Percentiles rank a stretch among this genome's conserved stretches.
phyloP scores from a whole-genome alignment of 1,139 yeast species.

The Geotrichum restrictum region DNA sequence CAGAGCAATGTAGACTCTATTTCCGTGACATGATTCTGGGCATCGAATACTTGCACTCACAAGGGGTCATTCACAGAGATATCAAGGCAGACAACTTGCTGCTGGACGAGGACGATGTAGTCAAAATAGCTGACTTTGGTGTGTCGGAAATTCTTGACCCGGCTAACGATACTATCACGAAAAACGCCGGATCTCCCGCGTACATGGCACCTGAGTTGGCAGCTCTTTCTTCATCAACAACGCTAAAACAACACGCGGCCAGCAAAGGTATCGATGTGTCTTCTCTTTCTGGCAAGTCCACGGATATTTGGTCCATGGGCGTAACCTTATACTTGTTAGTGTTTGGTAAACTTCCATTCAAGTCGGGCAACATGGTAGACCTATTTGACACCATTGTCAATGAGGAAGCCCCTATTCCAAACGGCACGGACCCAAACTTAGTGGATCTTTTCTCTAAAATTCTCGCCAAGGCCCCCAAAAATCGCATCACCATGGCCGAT shows the following conservation, averaged over 20 bases:
- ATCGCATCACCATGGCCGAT: constrained; percentile 51
- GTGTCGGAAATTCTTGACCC: constrained; percentile 64
- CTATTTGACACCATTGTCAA: constrained; percentile 40
- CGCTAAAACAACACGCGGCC: constrained; percentile 21
- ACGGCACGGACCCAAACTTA: constrained; percentile 18
- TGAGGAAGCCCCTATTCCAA: constrained; percentile 28
- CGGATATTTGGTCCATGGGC: constrained; percentile 79
- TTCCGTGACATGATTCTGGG: constrained; percentile 87
- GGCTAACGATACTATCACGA: constrained; percentile 47
- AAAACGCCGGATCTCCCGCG: constrained; percentile 84
- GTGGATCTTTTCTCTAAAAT: constrained; percentile 34
- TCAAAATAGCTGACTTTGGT: constrained; percentile 93
- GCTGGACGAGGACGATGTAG: constrained; percentile 67
- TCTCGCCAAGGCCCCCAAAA: constrained; percentile 51
- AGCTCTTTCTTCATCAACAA: constrained; percentile 40
- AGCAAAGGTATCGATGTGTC: constrained; percentile 37
- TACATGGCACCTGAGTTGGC: constrained; percentile 78
- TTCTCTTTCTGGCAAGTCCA: constrained; percentile 56
- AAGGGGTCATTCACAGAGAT: constrained; percentile 92
- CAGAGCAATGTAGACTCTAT: constrained; percentile 42
- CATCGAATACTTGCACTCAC: constrained; percentile 83
- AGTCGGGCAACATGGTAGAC: constrained; percentile 46
- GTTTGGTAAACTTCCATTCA: constrained; percentile 42
- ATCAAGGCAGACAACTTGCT: constrained; percentile 91
- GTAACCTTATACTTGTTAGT: constrained; percentile 50